Evolutionary conservation across 768 basidiomycete genomes (phyloP).

Genomic region (Boletus bicolor): DNA sequence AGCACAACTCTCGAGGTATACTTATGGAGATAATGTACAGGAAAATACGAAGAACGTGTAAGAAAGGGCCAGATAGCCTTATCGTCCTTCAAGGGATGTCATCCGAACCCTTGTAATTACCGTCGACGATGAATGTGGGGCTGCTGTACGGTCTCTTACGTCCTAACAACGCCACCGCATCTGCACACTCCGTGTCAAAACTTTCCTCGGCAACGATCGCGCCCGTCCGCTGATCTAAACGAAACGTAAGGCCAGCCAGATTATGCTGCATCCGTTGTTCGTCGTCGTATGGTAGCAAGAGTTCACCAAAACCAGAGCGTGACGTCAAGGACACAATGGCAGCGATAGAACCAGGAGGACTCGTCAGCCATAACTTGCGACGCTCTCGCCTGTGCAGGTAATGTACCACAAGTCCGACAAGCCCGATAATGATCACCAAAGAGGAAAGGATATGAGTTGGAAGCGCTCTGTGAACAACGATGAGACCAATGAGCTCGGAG

Average conservation of each 20-base stretch:
- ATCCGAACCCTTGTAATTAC: background rate
- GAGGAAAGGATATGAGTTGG: slow-evolving; percentile 49
- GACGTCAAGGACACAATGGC: slow-evolving; percentile 53
- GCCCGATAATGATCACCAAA: slow-evolving; percentile 46
- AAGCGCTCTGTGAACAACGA: slow-evolving; percentile 40
- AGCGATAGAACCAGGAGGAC: slow-evolving; percentile 60
- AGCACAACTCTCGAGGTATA: background rate
- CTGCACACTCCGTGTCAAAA: background rate
- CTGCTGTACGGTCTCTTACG: slow-evolving; percentile 3
- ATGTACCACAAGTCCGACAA: slow-evolving; percentile 47
- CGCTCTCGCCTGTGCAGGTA: slow-evolving; percentile 45
- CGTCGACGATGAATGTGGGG: slow-evolving; percentile 2
- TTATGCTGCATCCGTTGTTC: slow-evolving; percentile 43
- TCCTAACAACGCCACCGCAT: slow-evolving; percentile 18
- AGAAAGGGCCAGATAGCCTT: too few relatives aligned
- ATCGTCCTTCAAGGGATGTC: background rate
- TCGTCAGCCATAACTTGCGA: slow-evolving; percentile 47
- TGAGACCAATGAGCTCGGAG: slow-evolving; percentile 1
- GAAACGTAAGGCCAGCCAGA: slow-evolving; percentile 49
- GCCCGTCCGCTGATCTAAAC: slow-evolving; percentile 55
- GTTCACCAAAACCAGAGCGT: slow-evolving; percentile 59
- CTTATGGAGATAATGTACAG: background rate
- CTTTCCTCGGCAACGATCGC: slow-evolving; percentile 59
- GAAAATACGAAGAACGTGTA: background rate
- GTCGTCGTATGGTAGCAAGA: slow-evolving; percentile 59